These are phyloP conservation scores for Gnaphalium uliginosum DNA, from an alignment of 129 eudicot species.

Conservation along the genomic window DNA sequence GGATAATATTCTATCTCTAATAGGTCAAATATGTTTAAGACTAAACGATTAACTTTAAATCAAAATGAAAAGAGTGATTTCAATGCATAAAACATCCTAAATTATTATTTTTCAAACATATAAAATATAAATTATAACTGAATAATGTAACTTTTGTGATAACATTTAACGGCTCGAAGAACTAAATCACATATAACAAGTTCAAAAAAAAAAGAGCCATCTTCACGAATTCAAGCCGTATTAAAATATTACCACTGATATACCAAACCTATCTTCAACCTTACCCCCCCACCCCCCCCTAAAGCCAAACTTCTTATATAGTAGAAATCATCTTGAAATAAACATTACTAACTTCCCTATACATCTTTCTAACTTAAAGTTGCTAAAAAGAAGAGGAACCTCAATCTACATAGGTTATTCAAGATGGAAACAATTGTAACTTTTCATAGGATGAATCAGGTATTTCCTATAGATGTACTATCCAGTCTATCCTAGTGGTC, in stretches of 20 bases:
- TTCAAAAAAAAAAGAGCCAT: not conserved
- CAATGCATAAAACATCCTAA: not conserved
- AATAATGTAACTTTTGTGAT: not conserved
- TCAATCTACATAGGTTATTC: not conserved
- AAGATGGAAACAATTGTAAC: not conserved
- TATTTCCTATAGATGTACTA: not conserved
- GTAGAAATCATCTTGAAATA: not conserved
- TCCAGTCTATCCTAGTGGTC: not conserved
- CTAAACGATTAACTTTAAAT: not conserved
- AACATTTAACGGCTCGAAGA: not conserved
- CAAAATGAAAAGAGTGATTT: not conserved
- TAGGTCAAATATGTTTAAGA: not conserved
- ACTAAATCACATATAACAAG: not conserved
- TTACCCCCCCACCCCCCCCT: not conserved
- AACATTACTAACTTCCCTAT: not conserved
- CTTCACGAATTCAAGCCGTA: not conserved
- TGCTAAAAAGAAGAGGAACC: not conserved
- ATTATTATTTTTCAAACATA: no score
- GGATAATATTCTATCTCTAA: not conserved
- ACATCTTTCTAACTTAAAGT: not conserved
- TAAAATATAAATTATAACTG: no score
- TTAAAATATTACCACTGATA: not conserved
- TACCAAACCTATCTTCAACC: not conserved
- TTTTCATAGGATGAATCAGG: not conserved
- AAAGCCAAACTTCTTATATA: not conserved